Evolutionary conservation across 75 land plant species (phyloP).

Genomic region (Cupressus sempervirens): DNA sequence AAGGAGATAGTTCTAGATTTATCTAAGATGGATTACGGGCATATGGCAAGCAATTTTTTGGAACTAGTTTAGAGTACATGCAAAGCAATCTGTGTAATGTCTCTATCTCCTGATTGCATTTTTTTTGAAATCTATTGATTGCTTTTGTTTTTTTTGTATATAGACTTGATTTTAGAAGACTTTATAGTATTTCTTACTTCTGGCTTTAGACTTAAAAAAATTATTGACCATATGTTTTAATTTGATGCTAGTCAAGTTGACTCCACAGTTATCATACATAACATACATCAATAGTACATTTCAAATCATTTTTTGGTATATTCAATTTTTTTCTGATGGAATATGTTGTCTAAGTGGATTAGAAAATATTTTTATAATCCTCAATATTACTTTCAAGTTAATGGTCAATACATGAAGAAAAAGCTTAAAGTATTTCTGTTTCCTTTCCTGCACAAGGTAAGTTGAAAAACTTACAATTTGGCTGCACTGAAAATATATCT

Average conservation of each 20-base stretch:
- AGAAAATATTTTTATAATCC: conserved; percentile 74
- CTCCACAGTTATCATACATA: background rate
- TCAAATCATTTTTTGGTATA: background rate
- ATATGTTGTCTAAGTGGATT: conserved; percentile 37
- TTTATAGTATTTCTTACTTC: background rate
- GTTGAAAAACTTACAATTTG: background rate
- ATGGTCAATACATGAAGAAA: conserved; percentile 84
- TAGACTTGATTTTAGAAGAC: background rate
- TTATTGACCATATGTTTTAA: background rate
- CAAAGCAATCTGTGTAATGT: conserved; percentile 76
- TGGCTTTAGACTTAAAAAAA: background rate
- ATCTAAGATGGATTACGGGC: conserved; percentile 56
- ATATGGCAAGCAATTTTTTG: conserved; percentile 66
- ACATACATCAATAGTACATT: background rate
- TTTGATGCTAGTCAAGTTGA: too few species aligned
- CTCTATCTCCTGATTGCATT: too few species aligned
- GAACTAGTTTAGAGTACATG: conserved; percentile 72
- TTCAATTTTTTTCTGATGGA: background rate
- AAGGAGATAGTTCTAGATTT: conserved; percentile 60
- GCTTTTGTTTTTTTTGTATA: background rate
- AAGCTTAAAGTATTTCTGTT: conserved; percentile 81
- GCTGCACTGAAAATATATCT: too few species aligned
- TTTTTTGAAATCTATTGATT: background rate
- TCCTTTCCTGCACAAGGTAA: conserved; percentile 85
- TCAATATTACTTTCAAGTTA: conserved; percentile 90